phyloP scores from a whole-genome alignment of 305 asterid species.

The Euphrasia arctica region DNA sequence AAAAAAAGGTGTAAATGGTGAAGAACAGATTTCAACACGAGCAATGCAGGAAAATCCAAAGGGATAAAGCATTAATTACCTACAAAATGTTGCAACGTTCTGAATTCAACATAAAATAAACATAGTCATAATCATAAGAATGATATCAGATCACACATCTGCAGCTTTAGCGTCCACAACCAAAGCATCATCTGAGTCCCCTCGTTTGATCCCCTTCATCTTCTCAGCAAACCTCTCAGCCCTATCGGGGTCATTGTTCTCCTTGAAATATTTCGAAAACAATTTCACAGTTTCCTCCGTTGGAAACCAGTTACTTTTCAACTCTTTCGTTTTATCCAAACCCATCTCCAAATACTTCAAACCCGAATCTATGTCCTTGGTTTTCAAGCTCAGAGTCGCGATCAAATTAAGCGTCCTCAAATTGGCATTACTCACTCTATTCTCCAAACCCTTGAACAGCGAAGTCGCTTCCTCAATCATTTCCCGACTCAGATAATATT shows the following conservation, averaged over 20 bases:
- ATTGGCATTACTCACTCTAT: constrained; percentile 38
- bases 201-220: constrained; percentile 52
- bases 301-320: constrained; percentile 46
- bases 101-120: no score
- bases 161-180: constrained; percentile 26
- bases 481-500: constrained; percentile 45
- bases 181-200: constrained; percentile 32
- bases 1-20: no score
- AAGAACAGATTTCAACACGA: not conserved
- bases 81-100: no score
- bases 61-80: not conserved
- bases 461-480: constrained; percentile 60
- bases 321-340: constrained; percentile 28
- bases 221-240: constrained; percentile 43
- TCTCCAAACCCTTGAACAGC: constrained; percentile 34
- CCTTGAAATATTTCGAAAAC: constrained; percentile 47
- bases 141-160: constrained; percentile 3
- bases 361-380: constrained; percentile 49
- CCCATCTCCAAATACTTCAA: constrained; percentile 61
- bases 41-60: not conserved
- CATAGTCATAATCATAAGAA: not conserved
- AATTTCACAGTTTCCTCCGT: constrained; percentile 43
- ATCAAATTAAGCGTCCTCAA: constrained; percentile 47
- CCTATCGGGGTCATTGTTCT: constrained; percentile 38
- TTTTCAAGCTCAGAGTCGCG: constrained; percentile 40